Evolutionary conservation across 805 yeast species (phyloP).

Genomic region (Myxozyma nipponensis): DNA sequence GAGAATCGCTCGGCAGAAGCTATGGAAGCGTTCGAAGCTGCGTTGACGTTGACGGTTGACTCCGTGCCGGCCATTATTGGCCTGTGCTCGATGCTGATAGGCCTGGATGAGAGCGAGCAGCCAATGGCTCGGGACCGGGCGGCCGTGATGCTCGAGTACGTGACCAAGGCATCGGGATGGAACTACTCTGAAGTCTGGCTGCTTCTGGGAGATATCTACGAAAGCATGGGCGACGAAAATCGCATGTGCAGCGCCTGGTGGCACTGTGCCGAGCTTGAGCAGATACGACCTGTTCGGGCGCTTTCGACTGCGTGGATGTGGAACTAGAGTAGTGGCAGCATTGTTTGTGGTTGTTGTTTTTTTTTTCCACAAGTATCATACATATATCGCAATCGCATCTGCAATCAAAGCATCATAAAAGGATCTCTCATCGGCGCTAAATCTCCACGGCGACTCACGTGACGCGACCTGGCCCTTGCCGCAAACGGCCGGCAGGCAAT

Average conservation of each 20-base stretch:
- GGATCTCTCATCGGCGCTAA: too few species aligned
- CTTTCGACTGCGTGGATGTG: slow-evolving; percentile 24
- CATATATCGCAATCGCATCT: too few species aligned
- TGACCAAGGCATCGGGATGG: slow-evolving; percentile 20
- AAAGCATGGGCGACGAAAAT: slow-evolving; percentile 10
- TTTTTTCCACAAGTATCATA: too few species aligned
- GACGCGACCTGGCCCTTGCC: too few species aligned
- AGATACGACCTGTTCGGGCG: slow-evolving; percentile 19
- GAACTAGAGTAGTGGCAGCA: slow-evolving; percentile 1
- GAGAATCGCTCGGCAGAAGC: slow-evolving; percentile 14
- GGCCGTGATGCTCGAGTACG: slow-evolving; percentile 19
- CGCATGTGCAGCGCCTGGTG: slow-evolving; percentile 15
- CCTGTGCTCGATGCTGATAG: slow-evolving; percentile 8
- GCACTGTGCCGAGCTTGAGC: slow-evolving; percentile 22
- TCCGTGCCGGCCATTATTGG: slow-evolving; percentile 26
- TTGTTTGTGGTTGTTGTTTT: too few species aligned
- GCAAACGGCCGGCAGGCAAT: too few species aligned
- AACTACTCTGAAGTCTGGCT: slow-evolving; percentile 25
- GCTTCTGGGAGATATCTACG: slow-evolving; percentile 18
- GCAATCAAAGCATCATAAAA: too few species aligned
- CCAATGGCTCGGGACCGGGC: slow-evolving; percentile 29
- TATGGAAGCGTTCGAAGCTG: slow-evolving; percentile 22
- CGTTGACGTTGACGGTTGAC: slow-evolving; percentile 25
- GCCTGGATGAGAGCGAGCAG: slow-evolving; percentile 15
- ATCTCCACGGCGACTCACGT: too few species aligned